Conservation (phyloP, 805 yeast genomes). For the Sugiyamaella floridensis region DNA sequence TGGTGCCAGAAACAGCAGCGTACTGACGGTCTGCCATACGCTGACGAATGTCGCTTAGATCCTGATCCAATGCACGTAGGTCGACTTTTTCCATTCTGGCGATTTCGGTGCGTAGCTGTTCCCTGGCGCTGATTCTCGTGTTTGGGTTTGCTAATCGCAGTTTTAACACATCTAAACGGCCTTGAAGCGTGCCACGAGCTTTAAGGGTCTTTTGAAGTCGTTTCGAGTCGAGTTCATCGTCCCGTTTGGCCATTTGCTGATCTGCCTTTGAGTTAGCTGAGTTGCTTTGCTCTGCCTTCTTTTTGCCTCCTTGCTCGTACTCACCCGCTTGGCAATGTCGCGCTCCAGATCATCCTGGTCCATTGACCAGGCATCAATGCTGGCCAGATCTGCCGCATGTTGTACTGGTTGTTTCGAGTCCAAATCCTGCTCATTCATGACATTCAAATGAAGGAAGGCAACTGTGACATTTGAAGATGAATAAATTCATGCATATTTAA, state of each 20-base stretch:
- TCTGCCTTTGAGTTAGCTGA: constrained; percentile 43
- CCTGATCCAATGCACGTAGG: constrained; percentile 47
- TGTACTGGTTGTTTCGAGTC: neutral
- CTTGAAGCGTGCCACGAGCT: constrained; percentile 38
- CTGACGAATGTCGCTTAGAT: constrained; percentile 53
- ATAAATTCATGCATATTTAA: too few species aligned
- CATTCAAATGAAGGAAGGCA: too few species aligned
- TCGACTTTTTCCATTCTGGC: constrained; percentile 44
- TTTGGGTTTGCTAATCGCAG: constrained; percentile 43
- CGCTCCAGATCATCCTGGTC: constrained; percentile 79
- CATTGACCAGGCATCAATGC: constrained; percentile 36
- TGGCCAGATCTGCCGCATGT: constrained; percentile 3
- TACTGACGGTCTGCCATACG: constrained; percentile 35
- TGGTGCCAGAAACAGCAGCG: constrained; percentile 12
- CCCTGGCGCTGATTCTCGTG: constrained; percentile 60
- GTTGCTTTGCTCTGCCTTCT: too few species aligned
- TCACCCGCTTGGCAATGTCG: constrained; percentile 46
- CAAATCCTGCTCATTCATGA: neutral
- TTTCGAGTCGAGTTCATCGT: constrained; percentile 64
- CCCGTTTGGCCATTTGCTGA: constrained; percentile 50
- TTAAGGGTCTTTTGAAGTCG: constrained; percentile 62
- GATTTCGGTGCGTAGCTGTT: constrained; percentile 48
- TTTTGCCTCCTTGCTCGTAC: too few species aligned
- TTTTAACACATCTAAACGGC: constrained; percentile 43
- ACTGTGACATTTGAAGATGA: too few species aligned